Evolutionary conservation across 1,284 basidiomycete genomes (phyloP).

Genomic region (Agaricales sp.): DNA sequence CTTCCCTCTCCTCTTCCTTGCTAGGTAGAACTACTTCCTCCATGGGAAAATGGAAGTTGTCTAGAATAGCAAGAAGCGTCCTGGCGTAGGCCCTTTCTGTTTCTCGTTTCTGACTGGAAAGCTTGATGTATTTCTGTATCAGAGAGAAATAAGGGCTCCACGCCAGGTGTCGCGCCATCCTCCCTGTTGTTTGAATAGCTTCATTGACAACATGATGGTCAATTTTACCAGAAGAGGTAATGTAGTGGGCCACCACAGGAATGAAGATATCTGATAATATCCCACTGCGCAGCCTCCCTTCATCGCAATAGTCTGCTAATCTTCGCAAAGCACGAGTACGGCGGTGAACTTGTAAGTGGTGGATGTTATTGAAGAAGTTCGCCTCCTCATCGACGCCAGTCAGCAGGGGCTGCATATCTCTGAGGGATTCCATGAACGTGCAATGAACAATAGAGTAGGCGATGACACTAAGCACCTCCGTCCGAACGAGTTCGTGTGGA

Average conservation of each 20-base stretch:
- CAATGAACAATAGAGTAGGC: slow-evolving; percentile 69
- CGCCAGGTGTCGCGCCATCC: slow-evolving; percentile 60
- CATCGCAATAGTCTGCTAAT: slow-evolving; percentile 74
- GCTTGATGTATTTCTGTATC: slow-evolving; percentile 76
- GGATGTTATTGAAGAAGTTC: slow-evolving; percentile 94
- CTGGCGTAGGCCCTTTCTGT: slow-evolving; percentile 83
- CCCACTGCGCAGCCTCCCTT: slow-evolving; percentile 58
- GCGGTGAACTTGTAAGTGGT: slow-evolving; percentile 91
- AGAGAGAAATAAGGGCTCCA: slow-evolving; percentile 86
- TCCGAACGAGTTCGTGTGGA: slow-evolving; percentile 81
- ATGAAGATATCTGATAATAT: slow-evolving; percentile 81
- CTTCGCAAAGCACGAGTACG: slow-evolving; percentile 82
- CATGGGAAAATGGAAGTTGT: slow-evolving; percentile 90
- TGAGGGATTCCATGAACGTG: slow-evolving; percentile 46
- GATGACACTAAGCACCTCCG: slow-evolving; percentile 78
- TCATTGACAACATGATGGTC: slow-evolving; percentile 93
- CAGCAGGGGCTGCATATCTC: slow-evolving; percentile 78
- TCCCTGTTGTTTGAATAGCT: slow-evolving; percentile 72
- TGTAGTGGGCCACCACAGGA: slow-evolving; percentile 80
- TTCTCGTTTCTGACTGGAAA: slow-evolving; percentile 62
- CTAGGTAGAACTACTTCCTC: slow-evolving; percentile 31
- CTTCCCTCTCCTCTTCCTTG: slow-evolving; percentile 17
- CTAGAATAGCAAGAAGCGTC: slow-evolving; percentile 77
- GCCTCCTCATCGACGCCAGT: slow-evolving; percentile 91
- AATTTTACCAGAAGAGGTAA: slow-evolving; percentile 56